Conservation (phyloP, 2,329 filamentous ascomycete genomes). For the Cercospora sp. region DNA sequence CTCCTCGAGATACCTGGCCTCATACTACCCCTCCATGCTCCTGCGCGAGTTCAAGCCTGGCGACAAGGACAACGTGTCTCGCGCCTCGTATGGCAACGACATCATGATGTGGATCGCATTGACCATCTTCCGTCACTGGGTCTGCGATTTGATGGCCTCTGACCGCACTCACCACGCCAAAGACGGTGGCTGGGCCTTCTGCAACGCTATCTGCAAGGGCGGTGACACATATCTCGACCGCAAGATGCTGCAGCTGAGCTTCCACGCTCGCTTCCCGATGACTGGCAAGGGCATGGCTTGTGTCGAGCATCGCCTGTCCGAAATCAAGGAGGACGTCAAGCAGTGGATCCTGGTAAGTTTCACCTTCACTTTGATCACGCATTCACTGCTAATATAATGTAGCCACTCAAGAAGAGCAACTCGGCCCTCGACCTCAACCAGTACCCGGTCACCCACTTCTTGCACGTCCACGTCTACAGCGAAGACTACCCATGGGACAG, state of each 20-base stretch:
- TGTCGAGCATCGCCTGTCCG: conserved; percentile 43
- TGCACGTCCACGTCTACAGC: conserved; percentile 45
- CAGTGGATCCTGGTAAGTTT: conserved; percentile 36
- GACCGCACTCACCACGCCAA: conserved; percentile 41
- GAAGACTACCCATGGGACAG: conserved; percentile 45
- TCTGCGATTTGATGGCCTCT: conserved; percentile 44
- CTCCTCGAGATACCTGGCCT: conserved; percentile 38
- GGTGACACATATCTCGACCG: conserved; percentile 48
- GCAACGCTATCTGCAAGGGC: conserved; percentile 43
- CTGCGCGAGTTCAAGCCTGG: conserved; percentile 33
- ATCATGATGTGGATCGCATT: conserved; percentile 55
- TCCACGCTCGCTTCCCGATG: conserved; percentile 47
- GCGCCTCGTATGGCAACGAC: conserved; percentile 49
- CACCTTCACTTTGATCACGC: background rate
- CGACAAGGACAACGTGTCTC: conserved; percentile 40
- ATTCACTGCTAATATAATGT: conserved; percentile 9
- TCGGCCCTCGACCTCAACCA: conserved; percentile 43
- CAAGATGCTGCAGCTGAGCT: conserved; percentile 40
- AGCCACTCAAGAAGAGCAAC: conserved; percentile 41
- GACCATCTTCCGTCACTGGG: conserved; percentile 50
- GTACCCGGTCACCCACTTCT: conserved; percentile 46
- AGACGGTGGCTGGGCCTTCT: conserved; percentile 52
- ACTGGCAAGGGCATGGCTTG: conserved; percentile 46
- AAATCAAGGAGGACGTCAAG: conserved; percentile 48
- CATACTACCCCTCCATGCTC: conserved; percentile 38